Evolutionary conservation across 1,139 yeast species (phyloP), one percentile per base, ranked within the genome.

Genomic region (Saccharomyces hybrid): DNA sequence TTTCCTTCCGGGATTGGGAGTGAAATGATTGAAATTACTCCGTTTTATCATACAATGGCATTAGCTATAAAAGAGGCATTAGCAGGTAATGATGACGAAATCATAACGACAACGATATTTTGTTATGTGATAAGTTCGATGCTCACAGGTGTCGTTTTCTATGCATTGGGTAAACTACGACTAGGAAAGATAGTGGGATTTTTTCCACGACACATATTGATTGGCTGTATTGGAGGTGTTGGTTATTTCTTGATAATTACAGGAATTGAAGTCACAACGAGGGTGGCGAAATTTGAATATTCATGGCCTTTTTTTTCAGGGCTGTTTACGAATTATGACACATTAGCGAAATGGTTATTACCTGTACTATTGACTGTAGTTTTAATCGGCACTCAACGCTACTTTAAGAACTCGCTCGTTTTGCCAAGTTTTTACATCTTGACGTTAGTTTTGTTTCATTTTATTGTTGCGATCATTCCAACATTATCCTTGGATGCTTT

Each of bases 201-300:
- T 68, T 93, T 93, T 75, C 99, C 99, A 0, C 78, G 98, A 59
- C 99, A 93, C 68, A 93, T 93, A 55, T 77, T 93, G 47, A 95
- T 93, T 28, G 99, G 99, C 1, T 93, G 98, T 69, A 91, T 93
- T 64, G 99, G 99, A 48, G 99, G 99, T 64, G 99, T 93, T 50
- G 99, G 99, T 1, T 91, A 88, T 72, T 93, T 93, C 70, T 76
- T 93, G 59, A 74, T 91, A 2, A 85, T 88, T 1, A 93, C 99
- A 0, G 99, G 96, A 2, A 73, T 93, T 34, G 98, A 91, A 66
- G 96, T 93, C 0, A 80, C 90, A 9, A 84, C 96, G 0, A 77
- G 96, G 56, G 72, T 88, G 46, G 93, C 95, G 7, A 84, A 88
- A 5, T 71, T 91, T 50, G 79, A 76, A 52, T 90, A 88, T 67